Evolutionary conservation across 2,329 filamentous ascomycete genomes (phyloP), one percentile per base, ranked within the genome.

Genomic region (Pyrenophora teres): DNA sequence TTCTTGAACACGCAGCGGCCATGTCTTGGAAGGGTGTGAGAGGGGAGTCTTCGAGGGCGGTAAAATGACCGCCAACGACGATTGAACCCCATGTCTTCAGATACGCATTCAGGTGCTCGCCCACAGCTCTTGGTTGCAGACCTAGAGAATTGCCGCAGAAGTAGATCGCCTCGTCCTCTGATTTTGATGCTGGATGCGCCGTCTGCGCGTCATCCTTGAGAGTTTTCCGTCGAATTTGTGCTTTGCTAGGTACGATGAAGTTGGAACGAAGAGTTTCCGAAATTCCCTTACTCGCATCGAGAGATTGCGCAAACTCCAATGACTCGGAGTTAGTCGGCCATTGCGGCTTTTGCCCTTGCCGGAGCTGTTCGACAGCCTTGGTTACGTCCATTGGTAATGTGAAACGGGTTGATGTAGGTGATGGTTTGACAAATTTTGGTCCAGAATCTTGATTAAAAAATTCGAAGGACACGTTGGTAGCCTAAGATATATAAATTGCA

Each of bases 101-200:
- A 62, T 94, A 90, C 4, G 85, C 81, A 31, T 86, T 78, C 57
- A 95, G 74, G 58, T 90, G 84, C n/a, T 80, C 76, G 13, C 82
- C 78, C 0, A 87, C 84, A 5, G 83, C 82, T 56, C 83, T 85
- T 23, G 92, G 91, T 71, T 96, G 92, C 2, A 92, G 83, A 31
- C 92, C 92, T 1, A 96, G 81, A 0, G 91, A 96, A 76, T 96
- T 96, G 46, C 92, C 92, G 62, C 91, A 93, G 56, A 96, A 87
- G 73, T 96, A 96, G 50, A 90, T 87, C 56, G 80, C 82, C 46
- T 76, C 74, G 10, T 80, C 66, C 7, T 71, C 70, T 8, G 64
- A 56, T n/a, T 72, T 63, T 36, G 71, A 71, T 6, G 62, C 65
- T 21, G 50, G 39, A 7, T 59, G 60, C 21, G 63, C 51, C 3